A percentile compares a stretch with the other conserved stretches of the same genome.
Conservation (phyloP, 345 rosid species). For the Rubroshorea leprosula region DNA sequence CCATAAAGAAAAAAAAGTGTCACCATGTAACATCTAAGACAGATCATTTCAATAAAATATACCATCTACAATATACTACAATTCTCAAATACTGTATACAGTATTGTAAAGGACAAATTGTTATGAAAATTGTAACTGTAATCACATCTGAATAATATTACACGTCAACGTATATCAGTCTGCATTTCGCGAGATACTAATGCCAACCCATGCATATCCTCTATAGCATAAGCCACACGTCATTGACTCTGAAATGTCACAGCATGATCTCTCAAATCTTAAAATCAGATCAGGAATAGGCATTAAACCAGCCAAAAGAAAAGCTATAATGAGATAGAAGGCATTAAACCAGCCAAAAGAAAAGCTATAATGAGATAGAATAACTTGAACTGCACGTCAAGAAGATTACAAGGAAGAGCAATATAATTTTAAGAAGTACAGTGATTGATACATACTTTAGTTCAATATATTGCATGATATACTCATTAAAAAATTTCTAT, state of each 20-base stretch:
- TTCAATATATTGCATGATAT: too few species aligned
- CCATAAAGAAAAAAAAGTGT: not conserved
- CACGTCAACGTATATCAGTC: not conserved
- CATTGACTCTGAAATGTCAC: slow-evolving; percentile 74
- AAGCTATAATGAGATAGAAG: not conserved
- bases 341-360: too few species aligned
- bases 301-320: slow-evolving; percentile 63
- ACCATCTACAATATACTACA: not conserved
- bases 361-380: too few species aligned
- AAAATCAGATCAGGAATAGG: slow-evolving; percentile 76
- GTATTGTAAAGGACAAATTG: not conserved
- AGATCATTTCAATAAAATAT: not conserved
- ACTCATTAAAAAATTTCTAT: too few species aligned
- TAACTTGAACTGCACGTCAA: slow-evolving; percentile 6
- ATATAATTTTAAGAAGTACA: slow-evolving; percentile 7
- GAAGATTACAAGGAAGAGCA: slow-evolving; percentile 1
- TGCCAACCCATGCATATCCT: slow-evolving; percentile 7
- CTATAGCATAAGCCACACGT: slow-evolving; percentile 37
- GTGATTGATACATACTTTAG: too few species aligned
- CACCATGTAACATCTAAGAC: not conserved
- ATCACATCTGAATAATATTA: not conserved
- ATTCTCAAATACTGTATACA: not conserved
- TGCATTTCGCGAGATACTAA: not conserved
- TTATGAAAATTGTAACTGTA: not conserved
- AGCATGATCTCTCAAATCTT: slow-evolving; percentile 73